Percentiles rank a stretch among this genome's conserved stretches.
Conservation (phyloP, 148 eudicot species). For the Mesembryanthemum crystallinum region DNA sequence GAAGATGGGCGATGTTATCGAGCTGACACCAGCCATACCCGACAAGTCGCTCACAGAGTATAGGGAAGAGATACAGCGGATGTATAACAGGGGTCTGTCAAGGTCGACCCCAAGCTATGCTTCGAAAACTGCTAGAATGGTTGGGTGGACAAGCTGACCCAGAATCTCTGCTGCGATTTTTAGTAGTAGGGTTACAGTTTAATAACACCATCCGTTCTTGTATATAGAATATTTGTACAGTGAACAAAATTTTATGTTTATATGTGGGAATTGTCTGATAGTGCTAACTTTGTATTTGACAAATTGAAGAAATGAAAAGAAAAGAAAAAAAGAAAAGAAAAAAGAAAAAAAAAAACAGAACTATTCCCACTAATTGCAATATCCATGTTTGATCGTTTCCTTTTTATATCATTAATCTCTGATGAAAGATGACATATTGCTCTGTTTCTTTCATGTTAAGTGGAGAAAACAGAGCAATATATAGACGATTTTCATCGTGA, state of each 20-base stretch:
- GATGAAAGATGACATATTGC: not conserved
- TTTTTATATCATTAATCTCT: not conserved
- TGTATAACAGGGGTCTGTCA: constrained; percentile 64
- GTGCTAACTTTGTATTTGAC: constrained; percentile 22
- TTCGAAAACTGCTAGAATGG: constrained; percentile 16
- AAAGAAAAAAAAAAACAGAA: not conserved
- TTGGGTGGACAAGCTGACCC: constrained; percentile 53
- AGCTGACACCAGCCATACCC: constrained; percentile 76
- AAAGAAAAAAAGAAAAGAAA: not conserved
- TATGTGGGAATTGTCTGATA: constrained; percentile 21
- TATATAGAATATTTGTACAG: constrained; percentile 41
- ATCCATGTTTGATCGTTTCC: no score
- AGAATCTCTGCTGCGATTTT: not conserved
- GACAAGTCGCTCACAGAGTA: constrained; percentile 65
- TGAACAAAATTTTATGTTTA: constrained; percentile 23
- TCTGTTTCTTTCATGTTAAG: not conserved
- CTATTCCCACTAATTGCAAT: not conserved
- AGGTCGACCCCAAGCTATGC: constrained; percentile 32
- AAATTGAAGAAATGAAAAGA: constrained; percentile 23
- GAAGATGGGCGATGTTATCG: constrained; percentile 93
- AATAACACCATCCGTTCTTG: constrained; percentile 27
- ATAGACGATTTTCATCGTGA: no score
- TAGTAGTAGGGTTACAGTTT: constrained; percentile 19
- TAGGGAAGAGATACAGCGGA: constrained; percentile 92
- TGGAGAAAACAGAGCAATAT: no score